Base-by-base conservation (phyloP, 73 alveolate genomes). In the Paramecium sonneborni region DNA sequence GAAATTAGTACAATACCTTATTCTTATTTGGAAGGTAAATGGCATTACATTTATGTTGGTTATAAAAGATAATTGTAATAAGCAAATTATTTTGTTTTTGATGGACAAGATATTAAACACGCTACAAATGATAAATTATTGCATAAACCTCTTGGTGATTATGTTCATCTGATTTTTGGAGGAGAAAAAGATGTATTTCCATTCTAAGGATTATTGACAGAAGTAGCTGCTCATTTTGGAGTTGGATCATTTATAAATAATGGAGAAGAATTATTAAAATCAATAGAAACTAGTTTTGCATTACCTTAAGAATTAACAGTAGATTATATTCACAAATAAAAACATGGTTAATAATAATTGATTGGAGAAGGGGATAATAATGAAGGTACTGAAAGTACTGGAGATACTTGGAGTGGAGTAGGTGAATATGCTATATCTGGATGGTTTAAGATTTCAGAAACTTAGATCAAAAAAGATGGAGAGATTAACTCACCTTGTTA, bases 401-500 rank as follows among this genome's bases (percentile, higher is more conserved):
- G 90, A 79, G 90, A 79, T 14, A 79, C 90, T 24, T 79, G 90
- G 90, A 43, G 76, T 41, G 69, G 74, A 18, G 90, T 44, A 15
- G 90, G 90, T 39, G 90, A 79, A 46, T 79, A 79, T 46, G 44
- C 90, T 14, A 79, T 79, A 9, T 30, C 62, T 79, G 90, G 90
- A 5, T 79, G 90, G 90, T 79, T 79, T 46, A 79, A 79, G 74
- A 43, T 79, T 39, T 21, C 90, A 43, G 69, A 79, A 21, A 39
- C 44, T 11, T 79, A 79, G 20, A 18, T 24, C 2, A 46, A 43
- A 11, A 30, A 39, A 44, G 74, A 79, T n/a, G 90, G 74, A 35
- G 86, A 72, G 15, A 14, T 38, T 4, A 38, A 15, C 12, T 72
- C 82, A 12, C 86, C 90, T 20, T 79, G 90, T 23, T 6, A 79